phyloP scores from a whole-genome alignment of 129 eudicot species.

The Arctium lappa region DNA sequence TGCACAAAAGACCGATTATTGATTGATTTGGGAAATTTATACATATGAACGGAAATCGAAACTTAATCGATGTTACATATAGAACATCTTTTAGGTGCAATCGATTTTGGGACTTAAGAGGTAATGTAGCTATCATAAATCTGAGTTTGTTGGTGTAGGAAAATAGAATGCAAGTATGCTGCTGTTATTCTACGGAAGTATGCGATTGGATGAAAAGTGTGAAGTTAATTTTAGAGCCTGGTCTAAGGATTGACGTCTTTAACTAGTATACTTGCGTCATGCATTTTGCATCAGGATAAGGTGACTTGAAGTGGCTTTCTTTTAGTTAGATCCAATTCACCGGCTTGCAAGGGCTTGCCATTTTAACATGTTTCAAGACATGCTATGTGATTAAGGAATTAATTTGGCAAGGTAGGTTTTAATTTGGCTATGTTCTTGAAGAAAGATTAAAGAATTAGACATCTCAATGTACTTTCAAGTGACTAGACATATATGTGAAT shows the following conservation, averaged over 20 bases:
- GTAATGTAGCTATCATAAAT: background rate
- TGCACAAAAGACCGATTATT: background rate
- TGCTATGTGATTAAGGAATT: background rate
- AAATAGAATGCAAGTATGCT: background rate
- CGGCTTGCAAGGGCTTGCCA: background rate
- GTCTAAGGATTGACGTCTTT: background rate
- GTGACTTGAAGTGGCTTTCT: background rate
- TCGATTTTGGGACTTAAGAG: background rate
- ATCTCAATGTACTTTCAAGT: background rate
- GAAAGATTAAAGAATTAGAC: background rate
- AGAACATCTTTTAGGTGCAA: background rate
- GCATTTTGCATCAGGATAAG: background rate
- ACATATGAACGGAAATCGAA: background rate
- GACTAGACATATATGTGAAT: background rate
- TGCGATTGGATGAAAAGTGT: background rate
- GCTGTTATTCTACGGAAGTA: background rate
- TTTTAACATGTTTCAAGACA: background rate
- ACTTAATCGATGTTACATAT: background rate
- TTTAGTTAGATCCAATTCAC: background rate
- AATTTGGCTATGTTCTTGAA: background rate
- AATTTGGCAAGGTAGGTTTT: background rate
- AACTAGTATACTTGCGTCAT: background rate
- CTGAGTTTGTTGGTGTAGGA: background rate
- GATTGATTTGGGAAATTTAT: background rate
- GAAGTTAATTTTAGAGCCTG: background rate